phyloP scores from a whole-genome alignment of 176 grass and related monocot species.

The Carex pumila region DNA sequence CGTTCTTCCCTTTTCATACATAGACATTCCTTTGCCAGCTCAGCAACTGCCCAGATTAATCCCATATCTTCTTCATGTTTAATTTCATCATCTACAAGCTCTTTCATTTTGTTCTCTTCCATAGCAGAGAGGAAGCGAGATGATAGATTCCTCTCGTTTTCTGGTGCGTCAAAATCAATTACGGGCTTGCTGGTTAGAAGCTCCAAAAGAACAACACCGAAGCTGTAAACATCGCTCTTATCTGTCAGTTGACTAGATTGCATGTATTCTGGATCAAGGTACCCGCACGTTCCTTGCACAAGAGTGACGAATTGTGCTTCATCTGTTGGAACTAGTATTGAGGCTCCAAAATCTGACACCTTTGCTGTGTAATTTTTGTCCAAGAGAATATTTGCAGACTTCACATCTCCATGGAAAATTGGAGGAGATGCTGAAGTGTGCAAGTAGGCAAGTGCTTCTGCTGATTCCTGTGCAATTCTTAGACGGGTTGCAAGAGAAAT shows the following conservation, averaged over 20 bases:
- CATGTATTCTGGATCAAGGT: conserved; percentile 31
- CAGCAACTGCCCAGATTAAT: neutral
- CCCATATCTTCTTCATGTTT: neutral
- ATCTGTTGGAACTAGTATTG: neutral
- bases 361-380: conserved; percentile 1
- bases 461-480: conserved; percentile 3
- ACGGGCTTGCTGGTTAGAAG: conserved; percentile 14
- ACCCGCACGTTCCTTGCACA: conserved; percentile 14
- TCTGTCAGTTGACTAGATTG: neutral
- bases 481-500: conserved; percentile 10
- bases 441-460: conserved; percentile 21
- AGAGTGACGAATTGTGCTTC: neutral
- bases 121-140: neutral
- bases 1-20: neutral
- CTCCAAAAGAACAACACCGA: conserved; percentile 20
- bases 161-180: neutral
- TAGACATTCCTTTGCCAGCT: conserved; percentile 4
- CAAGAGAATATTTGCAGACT: conserved; percentile 27
- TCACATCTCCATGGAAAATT: conserved; percentile 33
- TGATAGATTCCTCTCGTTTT: neutral
- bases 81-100: conserved; percentile 19
- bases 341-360: conserved; percentile 35
- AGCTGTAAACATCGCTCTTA: conserved; percentile 34
- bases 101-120: neutral
- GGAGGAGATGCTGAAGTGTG: conserved; percentile 5